These are phyloP conservation scores for Coniochaeta sp. DNA, from an alignment of 2,329 filamentous ascomycete genomes.

Conservation along the genomic window DNA sequence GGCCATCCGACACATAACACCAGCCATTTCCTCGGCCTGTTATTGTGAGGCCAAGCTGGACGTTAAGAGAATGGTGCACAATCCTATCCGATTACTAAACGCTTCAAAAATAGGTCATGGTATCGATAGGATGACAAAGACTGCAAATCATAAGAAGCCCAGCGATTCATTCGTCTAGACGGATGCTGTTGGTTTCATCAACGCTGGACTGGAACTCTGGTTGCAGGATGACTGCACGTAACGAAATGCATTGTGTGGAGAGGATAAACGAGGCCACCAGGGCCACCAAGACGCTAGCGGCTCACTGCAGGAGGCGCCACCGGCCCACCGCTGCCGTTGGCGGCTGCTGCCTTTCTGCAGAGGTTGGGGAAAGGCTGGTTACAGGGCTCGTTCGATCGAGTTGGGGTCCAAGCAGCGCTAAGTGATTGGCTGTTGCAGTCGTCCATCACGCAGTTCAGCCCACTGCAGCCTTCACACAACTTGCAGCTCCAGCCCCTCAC, in stretches of 20 bases:
- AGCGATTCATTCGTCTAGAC: neutral
- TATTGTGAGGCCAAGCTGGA: neutral
- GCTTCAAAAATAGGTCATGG: neutral
- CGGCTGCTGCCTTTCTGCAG: neutral
- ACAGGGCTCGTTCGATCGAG: no score
- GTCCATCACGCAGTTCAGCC: neutral
- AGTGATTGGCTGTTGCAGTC: neutral
- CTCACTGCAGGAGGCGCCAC: neutral
- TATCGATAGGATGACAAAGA: neutral
- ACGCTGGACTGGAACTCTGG: neutral
- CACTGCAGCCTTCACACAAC: neutral
- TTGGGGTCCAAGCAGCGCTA: neutral
- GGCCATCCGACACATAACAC: neutral
- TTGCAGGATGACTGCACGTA: neutral
- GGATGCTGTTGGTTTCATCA: neutral
- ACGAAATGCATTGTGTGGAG: neutral
- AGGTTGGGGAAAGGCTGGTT: neutral
- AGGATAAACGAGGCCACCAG: no score
- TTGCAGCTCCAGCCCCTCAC: no score
- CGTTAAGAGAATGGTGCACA: conserved; percentile 5
- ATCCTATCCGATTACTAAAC: neutral
- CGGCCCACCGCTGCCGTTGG: neutral
- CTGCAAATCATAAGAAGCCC: neutral
- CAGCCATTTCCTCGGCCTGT: neutral
- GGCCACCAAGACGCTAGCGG: no score